A percentile compares a stretch with the other conserved stretches of the same genome.
Conservation (phyloP, 2,329 filamentous ascomycete species). For the Teratosphaeriaceae sp. region DNA sequence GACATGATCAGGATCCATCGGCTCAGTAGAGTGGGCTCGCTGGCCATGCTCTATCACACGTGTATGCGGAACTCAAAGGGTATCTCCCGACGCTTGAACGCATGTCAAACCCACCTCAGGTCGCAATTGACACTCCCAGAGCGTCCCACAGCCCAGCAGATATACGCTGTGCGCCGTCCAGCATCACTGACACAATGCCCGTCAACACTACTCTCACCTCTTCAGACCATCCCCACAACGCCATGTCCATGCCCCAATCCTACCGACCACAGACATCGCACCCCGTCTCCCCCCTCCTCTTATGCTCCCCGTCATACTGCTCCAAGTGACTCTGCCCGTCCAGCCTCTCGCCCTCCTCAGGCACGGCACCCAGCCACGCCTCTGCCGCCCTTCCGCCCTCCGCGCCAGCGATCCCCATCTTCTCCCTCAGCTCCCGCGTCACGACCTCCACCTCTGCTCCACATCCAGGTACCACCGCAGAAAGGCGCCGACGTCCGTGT, state of each 20-base stretch:
- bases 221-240: neutral
- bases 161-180: too few species aligned
- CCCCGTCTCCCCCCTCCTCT: neutral
- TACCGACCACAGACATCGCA: constrained; percentile 2
- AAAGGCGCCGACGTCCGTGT: constrained; percentile 84
- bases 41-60: too few species aligned
- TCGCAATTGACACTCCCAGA: too few species aligned
- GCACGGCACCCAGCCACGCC: constrained; percentile 38
- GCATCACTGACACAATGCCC: neutral
- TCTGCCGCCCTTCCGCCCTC: too few species aligned
- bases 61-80: too few species aligned
- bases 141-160: too few species aligned
- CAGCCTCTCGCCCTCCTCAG: constrained; percentile 35
- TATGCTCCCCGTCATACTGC: constrained; percentile 25
- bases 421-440: constrained; percentile 65
- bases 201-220: too few species aligned
- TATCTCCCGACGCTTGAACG: neutral
- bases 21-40: too few species aligned
- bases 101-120: too few species aligned
- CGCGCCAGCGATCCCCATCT: constrained; percentile 34
- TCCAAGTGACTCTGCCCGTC: constrained; percentile 43
- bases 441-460: constrained; percentile 74
- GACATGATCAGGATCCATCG: too few species aligned
- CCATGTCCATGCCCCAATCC: neutral
- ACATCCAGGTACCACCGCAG: constrained; percentile 71